These are phyloP conservation scores for Acacia melanoxylon DNA, from an alignment of 306 rosid genomes.

Conservation along the genomic window DNA sequence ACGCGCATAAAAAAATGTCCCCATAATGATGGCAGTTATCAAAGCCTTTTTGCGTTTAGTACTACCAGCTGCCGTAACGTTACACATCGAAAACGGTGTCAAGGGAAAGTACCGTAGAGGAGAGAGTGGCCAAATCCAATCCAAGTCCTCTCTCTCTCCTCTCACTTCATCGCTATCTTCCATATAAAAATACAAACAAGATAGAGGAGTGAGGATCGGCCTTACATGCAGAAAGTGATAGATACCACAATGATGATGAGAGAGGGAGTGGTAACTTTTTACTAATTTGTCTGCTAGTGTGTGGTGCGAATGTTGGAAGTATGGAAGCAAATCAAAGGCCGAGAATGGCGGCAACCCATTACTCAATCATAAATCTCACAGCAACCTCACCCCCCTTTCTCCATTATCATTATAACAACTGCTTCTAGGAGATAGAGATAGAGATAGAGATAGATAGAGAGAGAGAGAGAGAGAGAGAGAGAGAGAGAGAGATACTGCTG, in stretches of 20 bases:
- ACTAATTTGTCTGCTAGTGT: constrained; percentile 56
- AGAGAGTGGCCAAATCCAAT: neutral
- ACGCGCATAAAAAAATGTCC: neutral
- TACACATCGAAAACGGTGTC: constrained; percentile 23
- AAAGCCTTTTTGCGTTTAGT: neutral
- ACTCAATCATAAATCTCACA: constrained; percentile 45
- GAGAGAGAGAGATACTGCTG: neutral
- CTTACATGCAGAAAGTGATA: constrained; percentile 50
- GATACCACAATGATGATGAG: constrained; percentile 46
- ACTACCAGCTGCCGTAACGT: neutral
- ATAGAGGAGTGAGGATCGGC: constrained; percentile 27
- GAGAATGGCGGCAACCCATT: constrained; percentile 81
- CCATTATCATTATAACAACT: constrained; percentile 32
- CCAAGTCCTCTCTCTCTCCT: neutral
- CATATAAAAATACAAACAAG: constrained; percentile 11
- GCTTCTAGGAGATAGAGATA: constrained; percentile 1
- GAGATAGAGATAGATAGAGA: too few relatives aligned
- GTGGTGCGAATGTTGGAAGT: constrained; percentile 87
- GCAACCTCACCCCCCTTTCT: constrained; percentile 30
- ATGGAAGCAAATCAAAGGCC: constrained; percentile 80
- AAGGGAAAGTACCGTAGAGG: too few relatives aligned
- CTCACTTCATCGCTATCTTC: neutral
- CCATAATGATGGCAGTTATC: neutral
- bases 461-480: constrained; percentile 7
- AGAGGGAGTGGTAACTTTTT: constrained; percentile 8